Base-by-base conservation (phyloP, 1,139 yeast genomes). In the Taiozyma sp. region DNA sequence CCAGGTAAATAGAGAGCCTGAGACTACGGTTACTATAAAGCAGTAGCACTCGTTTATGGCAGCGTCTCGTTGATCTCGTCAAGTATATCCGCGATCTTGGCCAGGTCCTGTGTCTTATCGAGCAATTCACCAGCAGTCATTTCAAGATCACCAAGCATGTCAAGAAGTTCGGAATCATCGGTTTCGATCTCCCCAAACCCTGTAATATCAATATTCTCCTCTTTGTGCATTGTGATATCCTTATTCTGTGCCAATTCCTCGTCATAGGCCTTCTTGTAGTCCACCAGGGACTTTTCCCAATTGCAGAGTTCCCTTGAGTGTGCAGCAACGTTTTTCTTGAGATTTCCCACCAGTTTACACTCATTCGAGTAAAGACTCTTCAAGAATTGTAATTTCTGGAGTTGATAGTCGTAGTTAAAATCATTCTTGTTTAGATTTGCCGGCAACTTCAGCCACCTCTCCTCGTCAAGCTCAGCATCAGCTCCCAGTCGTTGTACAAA, bases 361-460 rank as follows among this genome's bases (percentile, higher is more conserved):
- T 62, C 64, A 43, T 55, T 55, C 3, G 59, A 51, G 13, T 53
- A 50, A 4, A 58, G 24, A 36, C 52, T 54, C 34, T 54, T 48
- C n/a, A 61, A 34, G 38, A 52, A 57, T 10, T 44, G 28, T n/a
- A 56, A 42, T 29, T 57, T 59, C 43, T 55, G 52, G 12, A 50
- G 10, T 32, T 58, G 62, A 46, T 53, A 56, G 45, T 58, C 63
- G 14, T 51, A 40, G 46, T 60, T 56, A 32, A 54, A 54, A 43
- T 60, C 63, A 4, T 51, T 41, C 3, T 41, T 36, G 27, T 52
- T 50, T 19, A 55, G 19, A 3, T 47, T 45, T 28, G 38, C 43
- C 3, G 65, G 65, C 3, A 62, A 42, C 29, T 50, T 53, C 3
- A 56, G 41, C 29, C 43, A 40, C 2, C 39, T 30, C 1, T 30